Evolutionary conservation across 148 eudicot species (phyloP).

Genomic region (Suaeda aralocaspica): DNA sequence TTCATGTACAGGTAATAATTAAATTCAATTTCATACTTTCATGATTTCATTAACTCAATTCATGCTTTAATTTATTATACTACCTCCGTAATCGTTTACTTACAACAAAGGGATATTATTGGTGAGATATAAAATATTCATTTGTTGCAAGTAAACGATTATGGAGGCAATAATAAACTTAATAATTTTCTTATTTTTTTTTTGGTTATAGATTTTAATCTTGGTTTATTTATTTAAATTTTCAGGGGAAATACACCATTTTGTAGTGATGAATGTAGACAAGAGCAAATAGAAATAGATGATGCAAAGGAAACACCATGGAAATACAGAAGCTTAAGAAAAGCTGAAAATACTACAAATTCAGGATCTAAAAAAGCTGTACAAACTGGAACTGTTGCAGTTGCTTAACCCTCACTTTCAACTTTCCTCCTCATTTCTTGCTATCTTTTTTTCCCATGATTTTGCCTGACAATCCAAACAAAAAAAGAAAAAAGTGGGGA

Average conservation of each 20-base stretch:
- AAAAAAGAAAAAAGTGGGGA: no score
- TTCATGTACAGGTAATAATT: slow-evolving; percentile 81
- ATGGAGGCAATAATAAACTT: no score
- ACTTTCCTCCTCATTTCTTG: not conserved
- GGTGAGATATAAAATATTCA: no score
- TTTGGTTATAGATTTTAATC: not conserved
- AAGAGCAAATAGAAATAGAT: slow-evolving; percentile 75
- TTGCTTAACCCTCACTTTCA: slow-evolving; percentile 1
- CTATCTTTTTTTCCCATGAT: not conserved
- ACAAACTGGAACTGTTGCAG: slow-evolving; percentile 27
- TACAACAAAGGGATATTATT: no score
- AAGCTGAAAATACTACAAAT: slow-evolving; percentile 20
- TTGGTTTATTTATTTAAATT: not conserved
- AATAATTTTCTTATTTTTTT: no score
- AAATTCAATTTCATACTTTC: no score
- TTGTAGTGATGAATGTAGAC: slow-evolving; percentile 81
- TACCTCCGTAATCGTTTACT: no score
- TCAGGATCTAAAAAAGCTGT: slow-evolving; percentile 27
- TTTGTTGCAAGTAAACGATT: no score
- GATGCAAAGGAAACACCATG: slow-evolving; percentile 49
- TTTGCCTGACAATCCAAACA: not conserved
- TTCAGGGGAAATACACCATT: slow-evolving; percentile 88
- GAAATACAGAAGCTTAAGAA: slow-evolving; percentile 26
- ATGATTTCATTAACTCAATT: no score
- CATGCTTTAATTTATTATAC: no score